Evolutionary conservation across 441 rosid genomes (phyloP), one percentile per base, ranked within the genome.

Genomic region (Pelargonium cotyledonis): DNA sequence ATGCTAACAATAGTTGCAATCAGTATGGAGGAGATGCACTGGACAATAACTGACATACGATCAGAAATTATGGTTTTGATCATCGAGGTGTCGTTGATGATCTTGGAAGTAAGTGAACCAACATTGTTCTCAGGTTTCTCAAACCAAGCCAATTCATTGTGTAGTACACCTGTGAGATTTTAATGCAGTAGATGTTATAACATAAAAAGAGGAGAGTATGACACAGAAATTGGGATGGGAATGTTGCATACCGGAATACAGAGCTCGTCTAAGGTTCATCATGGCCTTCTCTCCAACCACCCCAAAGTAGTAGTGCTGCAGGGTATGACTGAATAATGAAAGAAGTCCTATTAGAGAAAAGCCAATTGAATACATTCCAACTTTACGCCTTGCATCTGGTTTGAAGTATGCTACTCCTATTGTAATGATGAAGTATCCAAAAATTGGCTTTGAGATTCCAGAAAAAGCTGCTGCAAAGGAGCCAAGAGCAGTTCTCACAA

Each of bases 281-380:
- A 85, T 85, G 71, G 91, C 89, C 79, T 78, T 85, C 78, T 85
- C 94, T 57, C 91, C 94, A 3, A 88, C 81, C 57, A 81, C 76
- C 38, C 94, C 91, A 26, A 80, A 88, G 80, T 80, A 82, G 81
- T 82, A 88, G 76, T 86, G 91, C 73, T 86, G 94, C 79, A 85
- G 68, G 71, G 85, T 84, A 77, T 84, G 89, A 70, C 82, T 75
- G 75, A 86, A 77, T 49, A 86, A 69, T 63, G 91, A 80, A 65
- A 88, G 77, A 72, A 86, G 31, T 63, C 95, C 89, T 66, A 88
- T 63, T 8, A 74, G 64, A 44, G 84, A 78, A 72, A 88, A 86
- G 43, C 75, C 46, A 65, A 85, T 72, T 1, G 91, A 84, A 76
- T 72, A 86, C 72, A 38, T 31, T 74, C 75, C 87, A 26, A 85